Percentiles rank a stretch among this genome's conserved stretches.
Conservation (phyloP, 257 asterid genomes). For the Penstemon davidsonii region DNA sequence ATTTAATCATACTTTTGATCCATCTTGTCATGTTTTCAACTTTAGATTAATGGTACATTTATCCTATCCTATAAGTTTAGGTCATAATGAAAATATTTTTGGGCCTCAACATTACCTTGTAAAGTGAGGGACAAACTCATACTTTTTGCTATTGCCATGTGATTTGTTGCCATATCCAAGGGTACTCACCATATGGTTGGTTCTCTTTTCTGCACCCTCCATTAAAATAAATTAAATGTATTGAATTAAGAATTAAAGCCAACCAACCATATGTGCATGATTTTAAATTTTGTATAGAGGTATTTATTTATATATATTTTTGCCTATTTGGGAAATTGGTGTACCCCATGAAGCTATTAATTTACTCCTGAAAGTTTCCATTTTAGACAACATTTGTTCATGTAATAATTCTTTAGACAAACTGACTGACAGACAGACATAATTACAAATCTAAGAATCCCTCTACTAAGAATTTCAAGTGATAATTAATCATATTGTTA, state of each 20-base stretch:
- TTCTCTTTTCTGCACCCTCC: constrained; percentile 29
- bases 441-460: constrained; percentile 24
- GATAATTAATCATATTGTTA: constrained; percentile 22
- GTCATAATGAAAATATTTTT: constrained; percentile 36
- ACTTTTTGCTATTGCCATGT: constrained; percentile 49
- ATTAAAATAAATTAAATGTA: constrained; percentile 16
- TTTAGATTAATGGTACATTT: constrained; percentile 25
- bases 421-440: constrained; percentile 19
- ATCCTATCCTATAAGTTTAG: constrained; percentile 40
- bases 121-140: constrained; percentile 73
- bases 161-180: constrained; percentile 45
- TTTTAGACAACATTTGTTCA: constrained; percentile 7
- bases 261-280: constrained; percentile 6
- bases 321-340: constrained; percentile 33
- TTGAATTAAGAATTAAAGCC: constrained; percentile 21
- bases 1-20: constrained; percentile 33
- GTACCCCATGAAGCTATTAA: constrained; percentile 22
- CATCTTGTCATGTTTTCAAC: constrained; percentile 45
- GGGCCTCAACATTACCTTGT: constrained; percentile 28
- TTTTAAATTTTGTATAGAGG: constrained; percentile 10
- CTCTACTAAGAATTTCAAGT: constrained; percentile 29
- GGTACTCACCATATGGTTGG: constrained; percentile 39
- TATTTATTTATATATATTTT: too few species aligned
- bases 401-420: constrained; percentile 23
- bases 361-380: constrained; percentile 14